Percentiles rank a stretch among this genome's conserved stretches.
These are phyloP conservation scores for Pugionium dolabratum DNA, from an alignment of 345 rosid genomes.

Conservation along the genomic window DNA sequence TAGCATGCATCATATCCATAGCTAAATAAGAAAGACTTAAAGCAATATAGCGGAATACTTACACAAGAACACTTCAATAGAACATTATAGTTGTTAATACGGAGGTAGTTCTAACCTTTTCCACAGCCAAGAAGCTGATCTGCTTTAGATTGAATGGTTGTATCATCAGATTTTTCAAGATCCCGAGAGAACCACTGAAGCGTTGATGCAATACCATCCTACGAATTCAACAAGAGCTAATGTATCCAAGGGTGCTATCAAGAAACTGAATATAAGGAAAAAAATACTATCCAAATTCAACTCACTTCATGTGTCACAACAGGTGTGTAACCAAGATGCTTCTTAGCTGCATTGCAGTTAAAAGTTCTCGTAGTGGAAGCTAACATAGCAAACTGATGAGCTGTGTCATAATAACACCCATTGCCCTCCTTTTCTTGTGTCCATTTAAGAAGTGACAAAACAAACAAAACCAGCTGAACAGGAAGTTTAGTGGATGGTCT, in stretches of 20 bases:
- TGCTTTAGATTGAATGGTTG: constrained; percentile 56
- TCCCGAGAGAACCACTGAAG: constrained; percentile 65
- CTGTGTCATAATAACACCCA: constrained; percentile 47
- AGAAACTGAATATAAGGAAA: constrained; percentile 14
- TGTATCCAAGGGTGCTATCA: constrained; percentile 13
- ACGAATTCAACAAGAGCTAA: constrained; percentile 29
- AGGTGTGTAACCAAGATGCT: constrained; percentile 73
- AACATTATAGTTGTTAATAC: background rate
- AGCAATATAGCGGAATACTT: constrained; percentile 3
- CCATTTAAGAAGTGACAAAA: constrained; percentile 55
- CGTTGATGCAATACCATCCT: constrained; percentile 79
- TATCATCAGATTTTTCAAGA: constrained; percentile 45
- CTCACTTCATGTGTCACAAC: constrained; percentile 68
- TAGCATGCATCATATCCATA: constrained; percentile 14
- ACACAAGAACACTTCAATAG: constrained; percentile 5
- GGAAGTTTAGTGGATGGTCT: constrained; percentile 84
- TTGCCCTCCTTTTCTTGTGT: constrained; percentile 50
- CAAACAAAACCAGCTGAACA: constrained; percentile 45
- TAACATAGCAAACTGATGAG: constrained; percentile 53
- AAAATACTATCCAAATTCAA: constrained; percentile 5
- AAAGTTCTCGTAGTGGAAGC: constrained; percentile 78
- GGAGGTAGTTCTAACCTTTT: constrained; percentile 58
- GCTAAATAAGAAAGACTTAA: constrained; percentile 9
- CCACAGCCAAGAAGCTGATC: constrained; percentile 83
- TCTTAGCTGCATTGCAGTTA: constrained; percentile 74